phyloP scores from a whole-genome alignment of 495 filamentous ascomycete genomes.

The Lasiosphaeria hispida region DNA sequence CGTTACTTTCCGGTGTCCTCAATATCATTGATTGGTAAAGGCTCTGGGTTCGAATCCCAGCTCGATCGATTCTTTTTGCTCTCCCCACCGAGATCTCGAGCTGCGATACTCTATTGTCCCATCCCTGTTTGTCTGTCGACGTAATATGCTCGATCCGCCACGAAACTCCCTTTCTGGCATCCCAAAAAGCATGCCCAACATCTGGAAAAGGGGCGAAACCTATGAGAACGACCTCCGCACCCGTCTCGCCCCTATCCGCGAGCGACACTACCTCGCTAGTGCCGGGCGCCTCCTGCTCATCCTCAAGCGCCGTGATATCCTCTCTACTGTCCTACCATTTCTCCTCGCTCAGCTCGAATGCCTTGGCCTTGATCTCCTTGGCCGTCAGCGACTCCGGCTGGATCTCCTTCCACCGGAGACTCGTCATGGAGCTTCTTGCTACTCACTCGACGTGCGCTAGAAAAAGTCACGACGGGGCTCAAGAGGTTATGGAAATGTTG shows the following conservation, averaged over 20 bases:
- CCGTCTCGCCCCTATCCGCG: conserved; percentile 60
- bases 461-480: conserved; percentile 93
- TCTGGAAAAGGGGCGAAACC: too few relatives aligned
- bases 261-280: conserved; percentile 94
- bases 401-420: conserved; percentile 56
- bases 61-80: too few relatives aligned
- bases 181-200: too few relatives aligned
- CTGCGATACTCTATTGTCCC: too few relatives aligned
- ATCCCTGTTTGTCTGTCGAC: too few relatives aligned
- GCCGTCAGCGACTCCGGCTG: conserved; percentile 62
- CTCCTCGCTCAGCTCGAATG: conserved; percentile 85
- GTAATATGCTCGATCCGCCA: too few relatives aligned
- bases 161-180: too few relatives aligned
- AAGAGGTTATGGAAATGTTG: conserved; percentile 71
- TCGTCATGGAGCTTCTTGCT: conserved; percentile 79
- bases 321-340: conserved; percentile 99
- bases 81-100: too few relatives aligned
- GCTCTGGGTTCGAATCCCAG: too few relatives aligned
- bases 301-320: conserved; percentile 87
- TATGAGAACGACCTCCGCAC: conserved; percentile 46
- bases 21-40: too few relatives aligned
- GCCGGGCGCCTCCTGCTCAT: conserved; percentile 93
- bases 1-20: too few relatives aligned
- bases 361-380: conserved; percentile 88
- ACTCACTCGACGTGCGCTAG: conserved; percentile 77